Evolutionary conservation across 208 protist species (phyloP), one percentile per base, ranked within the genome.

Genomic region (Wallacemonas sp.): DNA sequence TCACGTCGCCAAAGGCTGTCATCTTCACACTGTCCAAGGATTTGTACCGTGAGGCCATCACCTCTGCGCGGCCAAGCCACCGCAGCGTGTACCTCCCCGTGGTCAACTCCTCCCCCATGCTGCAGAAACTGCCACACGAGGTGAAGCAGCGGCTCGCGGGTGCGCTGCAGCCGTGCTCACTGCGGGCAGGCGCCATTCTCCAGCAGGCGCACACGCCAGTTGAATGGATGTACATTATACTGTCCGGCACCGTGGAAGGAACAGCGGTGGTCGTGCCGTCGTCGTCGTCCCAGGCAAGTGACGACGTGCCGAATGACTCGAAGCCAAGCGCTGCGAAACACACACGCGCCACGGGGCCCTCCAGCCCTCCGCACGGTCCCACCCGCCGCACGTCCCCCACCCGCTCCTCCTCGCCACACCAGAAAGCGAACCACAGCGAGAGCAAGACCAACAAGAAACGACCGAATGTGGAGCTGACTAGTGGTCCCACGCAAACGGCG

Each of bases 201-300:
- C 63, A 75, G 24, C 53, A 76, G 38, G 71, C 76, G 24, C 79
- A 82, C 11, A 62, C 69, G 15, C 62, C 70, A 6, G 80, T 91
- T 39, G 78, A 93, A 66, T 93, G 86, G 85, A 72, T 96, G 60
- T 88, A 88, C 73, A 60, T 96, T 11, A 73, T 96, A 27, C 75
- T 96, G 53, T 78, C 77, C 14, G 90, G 90, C 28, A 77, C 67
- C 1, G 77, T 91, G 15, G 66, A 61, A 46, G 67, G 82, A 67
- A 75, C 19, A 34, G 64, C 26, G 19, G 17, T 38, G 15, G 27
- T 39, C 15, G n/a, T 6, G 39, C 17, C 1, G 9, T 27, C 24
- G 38, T 21, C 41, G 36, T 19, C 9, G 46, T 12, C 51, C 30
- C 51, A 14, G 28, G 9, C 0, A 17, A n/a, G n/a, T n/a, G n/a